Conservation (phyloP, 164 flowering plant genomes). For the Berberis vulgaris region DNA sequence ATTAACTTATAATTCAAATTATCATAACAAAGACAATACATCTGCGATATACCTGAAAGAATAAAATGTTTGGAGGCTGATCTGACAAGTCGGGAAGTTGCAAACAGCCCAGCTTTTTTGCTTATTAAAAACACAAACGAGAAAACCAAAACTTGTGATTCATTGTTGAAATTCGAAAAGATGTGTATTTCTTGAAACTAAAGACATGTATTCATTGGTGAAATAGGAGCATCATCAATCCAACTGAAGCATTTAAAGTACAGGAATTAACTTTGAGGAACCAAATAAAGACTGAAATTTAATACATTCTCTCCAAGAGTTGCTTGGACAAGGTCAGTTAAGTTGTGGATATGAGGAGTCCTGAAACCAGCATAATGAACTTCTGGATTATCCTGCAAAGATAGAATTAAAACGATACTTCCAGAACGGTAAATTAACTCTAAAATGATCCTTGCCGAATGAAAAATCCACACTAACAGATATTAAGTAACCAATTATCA, state of each 20-base stretch:
- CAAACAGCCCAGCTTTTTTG: slow-evolving; percentile 43
- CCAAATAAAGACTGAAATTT: background rate
- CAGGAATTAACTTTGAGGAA: too few species aligned
- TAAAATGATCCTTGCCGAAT: background rate
- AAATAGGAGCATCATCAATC: background rate
- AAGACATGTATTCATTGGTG: too few species aligned
- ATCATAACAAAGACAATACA: background rate
- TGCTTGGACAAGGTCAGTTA: slow-evolving; percentile 74
- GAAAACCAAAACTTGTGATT: background rate
- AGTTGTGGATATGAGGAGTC: slow-evolving; percentile 75
- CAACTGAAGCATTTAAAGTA: background rate
- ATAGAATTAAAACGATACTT: background rate
- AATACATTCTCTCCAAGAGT: slow-evolving; percentile 61
- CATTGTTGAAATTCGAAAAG: background rate
- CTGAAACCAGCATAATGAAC: slow-evolving; percentile 80
- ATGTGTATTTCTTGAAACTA: too few species aligned
- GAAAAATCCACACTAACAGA: background rate
- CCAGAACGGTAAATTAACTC: background rate
- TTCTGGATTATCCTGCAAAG: slow-evolving; percentile 62
- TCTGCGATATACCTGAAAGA: slow-evolving; percentile 69
- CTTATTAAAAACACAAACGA: slow-evolving; percentile 24
- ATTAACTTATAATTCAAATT: background rate
- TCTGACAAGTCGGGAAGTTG: slow-evolving; percentile 70
- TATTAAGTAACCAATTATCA: too few species aligned
- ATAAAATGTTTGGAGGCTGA: slow-evolving; percentile 54